Base-by-base conservation (phyloP, 1,139 yeast species). In the Debaryomyces sp. region DNA sequence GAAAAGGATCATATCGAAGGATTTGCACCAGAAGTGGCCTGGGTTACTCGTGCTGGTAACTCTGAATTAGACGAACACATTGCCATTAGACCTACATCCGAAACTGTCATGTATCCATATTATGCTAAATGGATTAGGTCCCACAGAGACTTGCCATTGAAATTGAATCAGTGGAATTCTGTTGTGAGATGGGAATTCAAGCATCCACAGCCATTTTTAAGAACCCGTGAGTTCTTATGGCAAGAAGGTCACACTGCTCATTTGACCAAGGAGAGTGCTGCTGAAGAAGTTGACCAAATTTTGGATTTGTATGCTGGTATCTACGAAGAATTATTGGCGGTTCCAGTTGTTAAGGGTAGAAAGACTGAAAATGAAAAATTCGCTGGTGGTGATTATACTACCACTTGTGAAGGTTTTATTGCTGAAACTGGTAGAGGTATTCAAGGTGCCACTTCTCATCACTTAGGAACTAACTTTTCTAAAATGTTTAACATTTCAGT, bases 151-250 rank as follows among this genome's bases (percentile, higher is more conserved):
- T 81, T 95, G 68, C 99, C 99, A 52, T 80, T 95, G 73, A 89
- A 88, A 64, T 81, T 94, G 67, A 94, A 95, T 77, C 99, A 95
- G 75, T 95, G 99, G 99, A 95, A 95, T 77, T 92, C 98, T 21
- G 98, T 95, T 47, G 99, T 95, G 46, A 87, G 99, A 80, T 95
- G 99, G 99, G 99, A 95, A 75, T 95, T 95, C 78, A 95, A 95
- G 78, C 98, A 95, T 70, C 99, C 99, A 50, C 99, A 95, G 75
- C 99, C 99, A 49, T 95, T 95, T 74, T 77, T 95, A 66, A 89
- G 99, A 81, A 95, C 99, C 13, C 87, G 99, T 76, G 99, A 95
- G 74, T 95, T 95, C 75, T 80, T 95, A 70, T 95, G 99, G 99
- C 99, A 95, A 77, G 99, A 95, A 76, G 99, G 99, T 58, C 99